A percentile compares a stretch with the other conserved stretches of the same genome.
These are phyloP conservation scores for Sclerotinia glacialis DNA, from an alignment of 2,329 filamentous ascomycete species.

Conservation along the genomic window DNA sequence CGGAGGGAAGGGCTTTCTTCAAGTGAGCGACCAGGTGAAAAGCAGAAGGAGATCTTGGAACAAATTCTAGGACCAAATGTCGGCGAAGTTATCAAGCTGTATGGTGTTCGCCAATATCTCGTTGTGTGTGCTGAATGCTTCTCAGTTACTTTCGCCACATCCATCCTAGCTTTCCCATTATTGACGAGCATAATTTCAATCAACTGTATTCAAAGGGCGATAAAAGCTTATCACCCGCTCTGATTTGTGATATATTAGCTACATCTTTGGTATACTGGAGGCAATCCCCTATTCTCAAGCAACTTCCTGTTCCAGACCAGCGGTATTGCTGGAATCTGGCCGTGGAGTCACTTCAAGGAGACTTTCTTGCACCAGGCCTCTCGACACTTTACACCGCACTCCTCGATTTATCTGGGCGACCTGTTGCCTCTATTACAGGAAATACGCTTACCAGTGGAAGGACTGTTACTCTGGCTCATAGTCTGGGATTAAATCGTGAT, in stretches of 20 bases:
- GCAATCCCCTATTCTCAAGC: conserved; percentile 44
- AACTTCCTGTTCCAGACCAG: conserved; percentile 53
- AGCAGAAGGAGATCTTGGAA: conserved; percentile 54
- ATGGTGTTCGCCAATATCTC: conserved; percentile 29
- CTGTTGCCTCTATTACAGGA: conserved; percentile 58
- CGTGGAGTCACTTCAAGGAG: conserved; percentile 57
- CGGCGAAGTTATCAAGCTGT: conserved; percentile 51
- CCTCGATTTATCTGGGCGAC: conserved; percentile 58
- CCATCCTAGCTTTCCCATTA: conserved; percentile 59
- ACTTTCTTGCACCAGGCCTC: conserved; percentile 57
- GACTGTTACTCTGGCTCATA: conserved; percentile 52
- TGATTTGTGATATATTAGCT: conserved; percentile 55
- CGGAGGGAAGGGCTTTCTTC: conserved; percentile 40
- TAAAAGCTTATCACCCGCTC: conserved; percentile 53
- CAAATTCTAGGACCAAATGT: conserved; percentile 56
- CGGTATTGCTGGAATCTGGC: conserved; percentile 63
- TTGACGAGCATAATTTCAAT: conserved; percentile 35
- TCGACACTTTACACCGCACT: conserved; percentile 57
- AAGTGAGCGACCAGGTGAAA: conserved; percentile 45
- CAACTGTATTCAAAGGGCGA: conserved; percentile 39
- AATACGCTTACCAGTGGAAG: conserved; percentile 52
- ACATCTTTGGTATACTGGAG: conserved; percentile 58
- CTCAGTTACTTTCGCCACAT: conserved; percentile 53
- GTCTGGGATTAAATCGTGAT: conserved; percentile 54
- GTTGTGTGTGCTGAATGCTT: conserved; percentile 10